A percentile compares a stretch with the other conserved stretches of the same genome.
Conservation (phyloP, 345 rosid species). For the Linum lewisii region DNA sequence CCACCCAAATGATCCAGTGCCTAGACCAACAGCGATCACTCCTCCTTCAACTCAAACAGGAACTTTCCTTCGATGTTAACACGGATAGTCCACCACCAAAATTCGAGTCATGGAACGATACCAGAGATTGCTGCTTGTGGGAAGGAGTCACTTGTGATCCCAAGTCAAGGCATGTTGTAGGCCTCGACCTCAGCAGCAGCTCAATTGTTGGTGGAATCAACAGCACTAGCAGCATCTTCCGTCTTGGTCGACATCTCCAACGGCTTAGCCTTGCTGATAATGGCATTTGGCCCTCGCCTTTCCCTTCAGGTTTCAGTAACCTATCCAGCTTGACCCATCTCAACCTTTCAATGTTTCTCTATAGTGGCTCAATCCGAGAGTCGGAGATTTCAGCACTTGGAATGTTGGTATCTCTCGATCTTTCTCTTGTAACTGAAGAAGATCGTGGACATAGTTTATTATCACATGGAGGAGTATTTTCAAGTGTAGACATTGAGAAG, state of each 20-base stretch:
- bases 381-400: background rate
- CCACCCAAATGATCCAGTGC: background rate
- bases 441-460: background rate
- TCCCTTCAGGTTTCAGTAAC: background rate
- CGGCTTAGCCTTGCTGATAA: conserved; percentile 1
- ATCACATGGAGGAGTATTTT: too few relatives aligned
- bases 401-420: background rate
- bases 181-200: conserved; percentile 19
- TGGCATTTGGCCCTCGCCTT: background rate
- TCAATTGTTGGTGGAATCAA: background rate
- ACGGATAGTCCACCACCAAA: too few relatives aligned
- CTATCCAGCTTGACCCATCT: background rate
- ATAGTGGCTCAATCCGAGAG: background rate
- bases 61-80: background rate
- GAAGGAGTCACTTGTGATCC: conserved; percentile 14
- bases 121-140: conserved; percentile 18
- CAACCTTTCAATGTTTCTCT: too few relatives aligned
- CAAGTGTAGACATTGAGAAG: background rate
- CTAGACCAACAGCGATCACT: background rate
- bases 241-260: conserved; percentile 6
- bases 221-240: conserved; percentile 7
- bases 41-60: background rate
- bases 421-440: background rate
- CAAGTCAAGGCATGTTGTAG: conserved; percentile 13
- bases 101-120: too few relatives aligned